These are phyloP conservation scores for Metschnikowia anglica DNA, from an alignment of 805 yeast species.

Conservation along the genomic window DNA sequence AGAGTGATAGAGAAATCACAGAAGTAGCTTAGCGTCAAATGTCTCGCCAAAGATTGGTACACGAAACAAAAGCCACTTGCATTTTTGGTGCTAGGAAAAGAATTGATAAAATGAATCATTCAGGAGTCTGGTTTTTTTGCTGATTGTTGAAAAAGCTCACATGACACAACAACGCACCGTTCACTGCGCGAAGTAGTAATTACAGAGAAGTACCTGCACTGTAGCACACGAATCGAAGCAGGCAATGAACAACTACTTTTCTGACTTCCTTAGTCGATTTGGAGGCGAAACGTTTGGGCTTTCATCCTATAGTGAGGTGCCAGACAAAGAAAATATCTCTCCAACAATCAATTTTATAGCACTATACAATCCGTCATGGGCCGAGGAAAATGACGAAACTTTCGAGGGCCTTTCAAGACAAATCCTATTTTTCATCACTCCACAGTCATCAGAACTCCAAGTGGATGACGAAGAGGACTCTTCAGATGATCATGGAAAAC, in stretches of 20 bases:
- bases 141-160: background rate
- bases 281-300: slow-evolving; percentile 18
- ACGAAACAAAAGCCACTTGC: too few relatives aligned
- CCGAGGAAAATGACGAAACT: slow-evolving; percentile 26
- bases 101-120: too few relatives aligned
- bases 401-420: slow-evolving; percentile 34
- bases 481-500: background rate
- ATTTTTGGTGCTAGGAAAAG: too few relatives aligned
- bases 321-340: slow-evolving; percentile 3
- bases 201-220: slow-evolving; percentile 6
- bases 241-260: slow-evolving; percentile 30
- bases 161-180: slow-evolving; percentile 1
- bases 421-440: slow-evolving; percentile 31
- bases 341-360: slow-evolving; percentile 26
- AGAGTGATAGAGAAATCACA: too few relatives aligned
- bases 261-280: slow-evolving; percentile 32
- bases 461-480: background rate
- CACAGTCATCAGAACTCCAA: slow-evolving; percentile 11
- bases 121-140: too few relatives aligned
- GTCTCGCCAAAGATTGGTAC: too few relatives aligned
- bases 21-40: too few relatives aligned
- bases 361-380: slow-evolving; percentile 34
- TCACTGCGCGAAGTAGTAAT: background rate
- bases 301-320: slow-evolving; percentile 5
- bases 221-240: background rate